These are phyloP conservation scores for Xylaria sp. DNA, from an alignment of 2,329 filamentous ascomycete species.

Conservation along the genomic window DNA sequence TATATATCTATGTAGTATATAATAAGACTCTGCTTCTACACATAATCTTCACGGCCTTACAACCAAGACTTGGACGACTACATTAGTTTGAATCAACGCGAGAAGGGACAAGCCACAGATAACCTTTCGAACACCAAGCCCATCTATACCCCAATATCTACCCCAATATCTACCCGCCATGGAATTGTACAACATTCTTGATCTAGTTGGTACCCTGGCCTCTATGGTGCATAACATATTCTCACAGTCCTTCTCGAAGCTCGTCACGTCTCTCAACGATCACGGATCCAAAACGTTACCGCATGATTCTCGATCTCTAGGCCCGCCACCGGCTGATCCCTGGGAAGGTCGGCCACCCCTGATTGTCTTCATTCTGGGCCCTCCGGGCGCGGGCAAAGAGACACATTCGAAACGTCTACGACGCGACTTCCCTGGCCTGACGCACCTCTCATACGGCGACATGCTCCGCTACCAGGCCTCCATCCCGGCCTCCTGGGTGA, in stretches of 20 bases:
- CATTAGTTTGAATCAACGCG: too few species aligned
- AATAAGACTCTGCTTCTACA: too few species aligned
- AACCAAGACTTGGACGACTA: too few species aligned
- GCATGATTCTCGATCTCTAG: background rate
- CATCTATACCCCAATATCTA: background rate
- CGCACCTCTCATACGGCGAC: conserved; percentile 45
- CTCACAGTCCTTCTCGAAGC: background rate
- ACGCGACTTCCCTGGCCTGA: conserved; percentile 30
- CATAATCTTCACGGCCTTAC: too few species aligned
- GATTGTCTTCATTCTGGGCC: conserved; percentile 42
- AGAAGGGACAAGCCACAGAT: background rate
- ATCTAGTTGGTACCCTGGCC: background rate
- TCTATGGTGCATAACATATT: background rate
- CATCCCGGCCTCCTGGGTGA: conserved; percentile 44
- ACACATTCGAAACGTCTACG: conserved; percentile 38
- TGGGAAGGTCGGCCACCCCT: conserved; percentile 19
- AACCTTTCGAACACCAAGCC: background rate
- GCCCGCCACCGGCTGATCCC: background rate
- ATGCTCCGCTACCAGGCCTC: conserved; percentile 37
- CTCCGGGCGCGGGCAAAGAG: conserved; percentile 44
- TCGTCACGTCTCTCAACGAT: background rate
- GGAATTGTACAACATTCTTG: background rate
- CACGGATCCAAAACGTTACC: background rate
- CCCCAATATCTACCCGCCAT: background rate
- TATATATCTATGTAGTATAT: too few species aligned